Percentiles rank a stretch among this genome's conserved stretches.
These are phyloP conservation scores for Pseudopyrenochaeta lycopersici DNA, from an alignment of 2,329 filamentous ascomycete species.

Conservation along the genomic window DNA sequence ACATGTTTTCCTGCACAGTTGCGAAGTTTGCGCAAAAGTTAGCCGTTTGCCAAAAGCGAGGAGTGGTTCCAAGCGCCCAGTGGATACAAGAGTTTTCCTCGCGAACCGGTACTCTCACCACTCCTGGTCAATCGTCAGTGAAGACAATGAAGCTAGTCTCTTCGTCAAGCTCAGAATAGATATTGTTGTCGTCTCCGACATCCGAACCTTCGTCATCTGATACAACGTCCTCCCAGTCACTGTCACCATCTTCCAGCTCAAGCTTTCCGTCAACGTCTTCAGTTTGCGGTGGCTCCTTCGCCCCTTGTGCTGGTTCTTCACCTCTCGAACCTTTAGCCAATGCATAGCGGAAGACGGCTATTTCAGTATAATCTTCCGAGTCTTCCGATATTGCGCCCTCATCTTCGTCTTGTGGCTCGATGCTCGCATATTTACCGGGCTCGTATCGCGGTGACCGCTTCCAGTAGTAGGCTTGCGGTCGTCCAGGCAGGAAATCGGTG, in stretches of 20 bases:
- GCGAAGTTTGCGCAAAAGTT: too few relatives aligned
- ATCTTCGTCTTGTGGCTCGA: conserved; percentile 6
- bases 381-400: conserved; percentile 27
- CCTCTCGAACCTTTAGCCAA: not conserved
- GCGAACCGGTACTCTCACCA: not conserved
- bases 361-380: conserved; percentile 27
- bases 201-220: conserved; percentile 19
- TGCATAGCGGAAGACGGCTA: conserved; percentile 6
- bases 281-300: not conserved
- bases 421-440: conserved; percentile 32
- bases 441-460: conserved; percentile 39
- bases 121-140: conserved; percentile 24
- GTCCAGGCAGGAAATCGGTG: conserved; percentile 31
- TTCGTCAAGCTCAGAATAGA: conserved; percentile 26
- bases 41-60: too few relatives aligned
- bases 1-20: too few relatives aligned
- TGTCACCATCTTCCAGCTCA: conserved; percentile 26
- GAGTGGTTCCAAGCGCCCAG: too few relatives aligned
- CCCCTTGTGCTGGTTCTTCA: not conserved
- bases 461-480: conserved; percentile 35
- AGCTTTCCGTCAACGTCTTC: conserved; percentile 11
- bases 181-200: conserved; percentile 14
- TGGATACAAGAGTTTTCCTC: too few relatives aligned
- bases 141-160: conserved; percentile 34
- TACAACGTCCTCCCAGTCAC: conserved; percentile 35